A percentile compares a stretch with the other conserved stretches of the same genome.
Evolutionary conservation across 148 eudicot genomes (phyloP).

Genomic region (Camellia granthamiana): DNA sequence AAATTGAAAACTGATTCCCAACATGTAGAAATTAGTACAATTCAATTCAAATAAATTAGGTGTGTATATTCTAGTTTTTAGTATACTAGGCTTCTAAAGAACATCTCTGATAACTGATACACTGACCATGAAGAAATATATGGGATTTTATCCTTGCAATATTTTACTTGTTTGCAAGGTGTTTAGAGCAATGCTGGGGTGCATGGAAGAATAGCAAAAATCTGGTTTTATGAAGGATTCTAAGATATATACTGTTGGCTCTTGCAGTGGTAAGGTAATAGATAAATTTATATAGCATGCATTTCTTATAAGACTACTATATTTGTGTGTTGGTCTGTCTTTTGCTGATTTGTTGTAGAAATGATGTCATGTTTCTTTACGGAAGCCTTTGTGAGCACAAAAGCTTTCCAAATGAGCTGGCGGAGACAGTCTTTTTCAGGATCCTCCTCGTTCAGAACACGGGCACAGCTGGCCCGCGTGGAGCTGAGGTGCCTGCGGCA

Average conservation of each 20-base stretch:
- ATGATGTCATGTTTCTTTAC: too few relatives aligned
- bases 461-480: too few relatives aligned
- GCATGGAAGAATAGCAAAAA: neutral
- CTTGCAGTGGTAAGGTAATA: too few relatives aligned
- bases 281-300: too few relatives aligned
- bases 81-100: neutral
- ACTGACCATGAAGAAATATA: neutral
- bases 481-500: too few relatives aligned
- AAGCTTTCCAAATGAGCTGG: too few relatives aligned
- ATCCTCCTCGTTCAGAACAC: too few relatives aligned
- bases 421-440: too few relatives aligned
- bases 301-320: neutral
- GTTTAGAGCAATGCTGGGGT: neutral
- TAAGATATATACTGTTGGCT: neutral
- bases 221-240: neutral
- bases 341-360: neutral
- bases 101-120: neutral
- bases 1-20: neutral
- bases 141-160: neutral
- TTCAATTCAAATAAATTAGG: neutral
- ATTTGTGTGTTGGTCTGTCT: neutral
- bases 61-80: neutral
- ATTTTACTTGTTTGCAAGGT: neutral
- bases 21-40: neutral
- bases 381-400: too few relatives aligned